Percentiles rank a stretch among this genome's conserved stretches.
phyloP scores from a whole-genome alignment of 2,329 filamentous ascomycete genomes.

The Rugonectria rugulosa region DNA sequence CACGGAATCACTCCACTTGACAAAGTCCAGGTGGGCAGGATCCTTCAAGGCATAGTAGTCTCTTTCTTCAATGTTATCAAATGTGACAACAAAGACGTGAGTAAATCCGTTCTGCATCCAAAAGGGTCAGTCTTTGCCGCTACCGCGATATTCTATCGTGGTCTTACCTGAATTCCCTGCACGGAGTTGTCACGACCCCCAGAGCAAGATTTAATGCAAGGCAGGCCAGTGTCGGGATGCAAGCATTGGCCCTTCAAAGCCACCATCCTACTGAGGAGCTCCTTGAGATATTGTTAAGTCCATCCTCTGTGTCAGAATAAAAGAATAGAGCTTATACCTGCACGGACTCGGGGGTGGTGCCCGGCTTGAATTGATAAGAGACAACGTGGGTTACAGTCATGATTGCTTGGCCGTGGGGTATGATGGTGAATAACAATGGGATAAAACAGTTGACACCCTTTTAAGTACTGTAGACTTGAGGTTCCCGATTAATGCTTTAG shows the following conservation, averaged over 20 bases:
- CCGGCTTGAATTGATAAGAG: neutral
- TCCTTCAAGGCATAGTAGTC: constrained; percentile 1
- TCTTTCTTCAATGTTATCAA: neutral
- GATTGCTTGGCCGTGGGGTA: too few species aligned
- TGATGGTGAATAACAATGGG: too few species aligned
- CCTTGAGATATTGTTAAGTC: neutral
- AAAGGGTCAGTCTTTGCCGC: neutral
- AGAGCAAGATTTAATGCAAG: neutral
- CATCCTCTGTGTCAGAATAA: neutral
- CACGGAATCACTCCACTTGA: neutral
- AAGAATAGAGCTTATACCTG: neutral
- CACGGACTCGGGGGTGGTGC: neutral
- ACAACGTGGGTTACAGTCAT: constrained; percentile 6
- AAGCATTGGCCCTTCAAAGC: neutral
- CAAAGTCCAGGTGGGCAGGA: constrained; percentile 3
- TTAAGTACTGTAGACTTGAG: too few species aligned
- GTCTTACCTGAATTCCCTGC: constrained; percentile 3
- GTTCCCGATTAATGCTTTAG: too few species aligned
- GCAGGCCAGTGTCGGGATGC: neutral
- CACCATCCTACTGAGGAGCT: neutral
- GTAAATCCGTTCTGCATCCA: neutral
- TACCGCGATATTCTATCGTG: neutral
- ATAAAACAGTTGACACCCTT: too few species aligned
- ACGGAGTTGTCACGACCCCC: constrained; percentile 1
- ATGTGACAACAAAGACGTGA: constrained; percentile 1